phyloP scores from a whole-genome alignment of 2,329 filamentous ascomycete genomes.

The Trichoderma sp. region DNA sequence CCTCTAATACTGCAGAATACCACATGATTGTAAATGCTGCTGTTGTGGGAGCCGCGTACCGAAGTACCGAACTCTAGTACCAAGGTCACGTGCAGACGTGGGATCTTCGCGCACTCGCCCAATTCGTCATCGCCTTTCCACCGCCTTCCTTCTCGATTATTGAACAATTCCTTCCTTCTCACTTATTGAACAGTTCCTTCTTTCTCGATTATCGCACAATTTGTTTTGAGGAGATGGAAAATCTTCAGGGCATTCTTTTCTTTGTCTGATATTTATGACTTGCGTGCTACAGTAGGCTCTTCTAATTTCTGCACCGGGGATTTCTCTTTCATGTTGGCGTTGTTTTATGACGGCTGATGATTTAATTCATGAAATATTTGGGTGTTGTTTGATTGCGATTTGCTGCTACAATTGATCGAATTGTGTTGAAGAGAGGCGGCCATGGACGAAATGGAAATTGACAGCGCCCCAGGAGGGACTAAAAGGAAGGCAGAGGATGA shows the following conservation, averaged over 20 bases:
- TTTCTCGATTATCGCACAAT: neutral
- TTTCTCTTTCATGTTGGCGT: neutral
- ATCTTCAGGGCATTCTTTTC: neutral
- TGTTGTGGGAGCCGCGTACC: neutral
- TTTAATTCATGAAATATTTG: neutral
- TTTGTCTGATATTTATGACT: neutral
- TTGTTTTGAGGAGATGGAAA: neutral
- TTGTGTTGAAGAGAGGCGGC: neutral
- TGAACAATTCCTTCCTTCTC: neutral
- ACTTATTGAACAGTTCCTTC: neutral
- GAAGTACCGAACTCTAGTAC: neutral
- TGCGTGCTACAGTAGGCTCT: neutral
- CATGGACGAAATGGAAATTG: conserved; percentile 47
- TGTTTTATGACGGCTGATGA: neutral
- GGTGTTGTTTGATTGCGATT: neutral
- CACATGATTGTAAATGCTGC: neutral
- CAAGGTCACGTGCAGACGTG: conserved; percentile 24
- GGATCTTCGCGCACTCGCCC: conserved; percentile 19
- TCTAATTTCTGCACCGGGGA: neutral
- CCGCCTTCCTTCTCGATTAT: neutral
- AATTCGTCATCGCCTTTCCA: neutral
- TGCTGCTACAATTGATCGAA: neutral
- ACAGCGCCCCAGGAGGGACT: conserved; percentile 39
- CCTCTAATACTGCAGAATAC: neutral
- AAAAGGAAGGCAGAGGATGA: conserved; percentile 52